Base-by-base conservation (phyloP, 371 early-diverging fungal genomes). In the Rhizopus microsporus region DNA sequence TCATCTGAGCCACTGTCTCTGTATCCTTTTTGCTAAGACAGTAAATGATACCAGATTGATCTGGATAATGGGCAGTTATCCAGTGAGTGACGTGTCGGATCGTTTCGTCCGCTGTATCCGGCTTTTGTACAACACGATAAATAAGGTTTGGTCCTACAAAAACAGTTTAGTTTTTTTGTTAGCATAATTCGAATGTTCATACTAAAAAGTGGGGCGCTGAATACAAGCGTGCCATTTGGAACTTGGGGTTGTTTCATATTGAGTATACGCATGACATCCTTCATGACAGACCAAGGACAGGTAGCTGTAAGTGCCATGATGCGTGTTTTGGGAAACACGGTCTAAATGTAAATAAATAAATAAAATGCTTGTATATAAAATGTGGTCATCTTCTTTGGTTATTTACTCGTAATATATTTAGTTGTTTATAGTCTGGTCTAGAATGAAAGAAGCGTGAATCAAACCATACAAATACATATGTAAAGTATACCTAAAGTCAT, bases 291-390 rank as follows among this genome's bases (percentile, higher is more conserved):
- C 58, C 82, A 81, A 12, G 94, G 89, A 31, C 93, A 92, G 3
- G 95, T 96, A 0, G 95, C 96, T 15, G 95, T 94, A 29, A 96
- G 72, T 7, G 94, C 95, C 76, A 94, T 89, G 54, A 96, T 85
- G 2, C 92, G 92, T 0, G 88, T 82, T 4, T 80, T 74, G 5
- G 86, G 85, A 57, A 89, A 90, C 15, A 82, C 51, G 34, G 68
- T 78, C 72, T 79, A 60, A 44, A 17, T 43, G 17, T 39, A 15
- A 30, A 23, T 23, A 23, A 23, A 23, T 23, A 23, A 23, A 23
- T 23, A 5, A 23, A 16, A 35, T 8, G 37, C 8, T 42, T 23
- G 9, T 15, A 33, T 60, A 13, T 56, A 30, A 54, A 15, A 12
- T 30, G 1, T 7, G 4, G 13, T n/a, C 32, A 13, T 7, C 10